Percentiles rank a stretch among this genome's conserved stretches.
Conservation (phyloP, 179 eudicot genomes). For the Drosera spatulata region DNA sequence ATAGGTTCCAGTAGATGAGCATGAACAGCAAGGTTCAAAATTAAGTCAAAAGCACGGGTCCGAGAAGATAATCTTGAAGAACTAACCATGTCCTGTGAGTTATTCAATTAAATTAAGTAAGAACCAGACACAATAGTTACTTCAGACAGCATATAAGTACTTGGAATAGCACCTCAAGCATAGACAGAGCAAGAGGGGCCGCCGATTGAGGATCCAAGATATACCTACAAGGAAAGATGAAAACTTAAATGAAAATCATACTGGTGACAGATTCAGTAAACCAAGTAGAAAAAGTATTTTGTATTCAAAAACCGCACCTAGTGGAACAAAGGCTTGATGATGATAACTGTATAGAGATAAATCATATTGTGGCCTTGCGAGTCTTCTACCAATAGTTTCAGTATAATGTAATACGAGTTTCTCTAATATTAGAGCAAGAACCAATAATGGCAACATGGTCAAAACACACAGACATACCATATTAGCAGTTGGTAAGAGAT, state of each 20-base stretch:
- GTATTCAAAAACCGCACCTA: neutral
- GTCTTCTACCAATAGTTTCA: too few species aligned
- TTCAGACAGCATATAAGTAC: neutral
- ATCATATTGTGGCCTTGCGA: too few species aligned
- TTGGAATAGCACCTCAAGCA: conserved; percentile 69
- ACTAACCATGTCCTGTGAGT: conserved; percentile 77
- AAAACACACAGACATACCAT: too few species aligned
- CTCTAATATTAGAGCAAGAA: too few species aligned
- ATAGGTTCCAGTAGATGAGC: conserved; percentile 92
- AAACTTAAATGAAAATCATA: conserved; percentile 1
- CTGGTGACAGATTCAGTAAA: neutral
- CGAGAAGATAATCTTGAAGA: conserved; percentile 63
- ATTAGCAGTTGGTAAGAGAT: too few species aligned
- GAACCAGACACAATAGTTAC: conserved; percentile 4
- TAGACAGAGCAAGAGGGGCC: conserved; percentile 78
- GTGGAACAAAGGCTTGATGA: too few species aligned
- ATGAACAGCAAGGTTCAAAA: conserved; percentile 94
- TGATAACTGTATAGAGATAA: too few species aligned
- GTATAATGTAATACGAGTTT: too few species aligned
- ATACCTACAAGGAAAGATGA: conserved; percentile 47
- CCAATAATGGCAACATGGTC: too few species aligned
- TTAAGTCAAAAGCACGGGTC: conserved; percentile 85
- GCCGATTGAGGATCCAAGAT: conserved; percentile 77
- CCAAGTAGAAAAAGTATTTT: neutral
- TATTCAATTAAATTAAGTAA: conserved; percentile 12